phyloP scores from a whole-genome alignment of 2,329 filamentous ascomycete species.

The Cytospora leucostoma region DNA sequence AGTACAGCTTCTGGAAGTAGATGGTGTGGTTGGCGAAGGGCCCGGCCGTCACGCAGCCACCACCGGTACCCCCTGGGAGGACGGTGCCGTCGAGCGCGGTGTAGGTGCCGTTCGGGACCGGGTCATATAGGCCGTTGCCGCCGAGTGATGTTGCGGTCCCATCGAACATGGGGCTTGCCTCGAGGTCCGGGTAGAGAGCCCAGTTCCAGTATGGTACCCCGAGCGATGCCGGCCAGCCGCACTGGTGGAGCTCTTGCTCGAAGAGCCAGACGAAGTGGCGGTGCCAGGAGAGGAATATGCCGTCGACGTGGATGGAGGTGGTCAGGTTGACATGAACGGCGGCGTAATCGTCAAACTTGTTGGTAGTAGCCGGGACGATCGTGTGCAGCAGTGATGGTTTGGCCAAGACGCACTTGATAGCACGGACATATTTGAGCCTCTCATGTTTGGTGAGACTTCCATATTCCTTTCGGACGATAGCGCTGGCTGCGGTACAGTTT shows the following conservation, averaged over 20 bases:
- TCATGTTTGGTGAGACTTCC: neutral
- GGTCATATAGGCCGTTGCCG: conserved; percentile 41
- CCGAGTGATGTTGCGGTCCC: conserved; percentile 50
- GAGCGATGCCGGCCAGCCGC: conserved; percentile 29
- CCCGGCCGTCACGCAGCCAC: conserved; percentile 52
- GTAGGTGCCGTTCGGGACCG: conserved; percentile 28
- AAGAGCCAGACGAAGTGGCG: conserved; percentile 8
- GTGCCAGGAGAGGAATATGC: conserved; percentile 20
- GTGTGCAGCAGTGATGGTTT: neutral
- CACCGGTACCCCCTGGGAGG: conserved; percentile 46
- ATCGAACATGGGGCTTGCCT: conserved; percentile 52
- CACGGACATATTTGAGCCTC: neutral
- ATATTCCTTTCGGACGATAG: neutral
- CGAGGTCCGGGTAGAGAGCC: conserved; percentile 46
- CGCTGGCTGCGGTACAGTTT: neutral
- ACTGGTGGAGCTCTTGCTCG: conserved; percentile 14
- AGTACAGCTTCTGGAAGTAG: conserved; percentile 36
- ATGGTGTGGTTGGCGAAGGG: conserved; percentile 45
- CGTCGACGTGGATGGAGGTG: conserved; percentile 17
- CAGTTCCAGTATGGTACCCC: conserved; percentile 47
- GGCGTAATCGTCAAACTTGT: conserved; percentile 35
- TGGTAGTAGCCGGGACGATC: neutral
- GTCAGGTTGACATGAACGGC: conserved; percentile 30
- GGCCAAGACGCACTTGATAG: neutral
- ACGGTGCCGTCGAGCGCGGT: conserved; percentile 30